Percentiles rank a stretch among this genome's conserved stretches.
phyloP scores from a whole-genome alignment of 2,329 filamentous ascomycete species.

The Cryoendolithus antarcticus region DNA sequence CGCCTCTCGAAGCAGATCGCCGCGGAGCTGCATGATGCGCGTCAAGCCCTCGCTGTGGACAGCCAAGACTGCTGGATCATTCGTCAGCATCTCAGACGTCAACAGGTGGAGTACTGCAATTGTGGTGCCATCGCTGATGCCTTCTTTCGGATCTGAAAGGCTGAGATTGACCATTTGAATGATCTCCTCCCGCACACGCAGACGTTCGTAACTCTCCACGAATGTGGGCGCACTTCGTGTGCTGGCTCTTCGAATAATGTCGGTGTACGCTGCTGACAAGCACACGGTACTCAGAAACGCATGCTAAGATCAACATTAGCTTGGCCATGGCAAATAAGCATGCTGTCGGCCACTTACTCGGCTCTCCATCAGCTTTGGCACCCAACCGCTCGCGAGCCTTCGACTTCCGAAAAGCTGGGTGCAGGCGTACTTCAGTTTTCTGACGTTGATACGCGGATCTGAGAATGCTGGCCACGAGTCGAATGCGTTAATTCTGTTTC shows the following conservation, averaged over 20 bases:
- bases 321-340: conserved; percentile 11
- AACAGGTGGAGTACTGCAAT: conserved; percentile 21
- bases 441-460: conserved; percentile 13
- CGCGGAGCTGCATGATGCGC: conserved; percentile 17
- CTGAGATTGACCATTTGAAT: conserved; percentile 17
- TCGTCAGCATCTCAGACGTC: conserved; percentile 20
- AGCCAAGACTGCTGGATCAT: conserved; percentile 12
- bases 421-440: conserved; percentile 14
- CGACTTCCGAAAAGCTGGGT: conserved; percentile 1
- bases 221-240: neutral
- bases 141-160: conserved; percentile 14
- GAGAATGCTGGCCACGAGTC: conserved; percentile 12
- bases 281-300: conserved; percentile 22
- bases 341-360: neutral
- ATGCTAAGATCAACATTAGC: conserved; percentile 13
- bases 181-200: conserved; percentile 13
- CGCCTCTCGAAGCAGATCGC: conserved; percentile 18
- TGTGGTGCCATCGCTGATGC: conserved; percentile 18
- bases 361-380: too few relatives aligned
- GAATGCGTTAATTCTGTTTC: conserved; percentile 14
- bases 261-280: conserved; percentile 21
- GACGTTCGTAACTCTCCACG: conserved; percentile 10
- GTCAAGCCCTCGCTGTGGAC: conserved; percentile 19
- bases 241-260: conserved; percentile 18
- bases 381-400: conserved; percentile 16